Conservation (phyloP, 176 grass and related monocot genomes). For the Elaeis guineensis region DNA sequence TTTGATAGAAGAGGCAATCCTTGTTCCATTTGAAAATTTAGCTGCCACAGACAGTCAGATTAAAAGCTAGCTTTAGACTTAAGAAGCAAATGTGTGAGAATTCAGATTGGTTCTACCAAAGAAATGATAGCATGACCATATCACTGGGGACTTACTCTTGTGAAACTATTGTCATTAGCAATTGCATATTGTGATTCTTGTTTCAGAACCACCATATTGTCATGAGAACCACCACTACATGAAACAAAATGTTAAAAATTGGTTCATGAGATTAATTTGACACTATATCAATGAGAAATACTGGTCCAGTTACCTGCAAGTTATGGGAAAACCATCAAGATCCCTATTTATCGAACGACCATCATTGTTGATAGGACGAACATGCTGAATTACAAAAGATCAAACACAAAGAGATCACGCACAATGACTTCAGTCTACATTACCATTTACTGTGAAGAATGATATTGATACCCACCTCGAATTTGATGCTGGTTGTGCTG, state of each 20-base stretch:
- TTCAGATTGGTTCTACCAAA: background rate
- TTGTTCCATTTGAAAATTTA: constrained; percentile 98
- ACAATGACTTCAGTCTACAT: no score
- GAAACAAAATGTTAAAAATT: no score
- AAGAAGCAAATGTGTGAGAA: background rate
- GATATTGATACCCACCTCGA: constrained; percentile 44
- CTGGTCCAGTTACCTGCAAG: constrained; percentile 59
- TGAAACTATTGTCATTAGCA: constrained; percentile 66
- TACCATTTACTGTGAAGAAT: constrained; percentile 2
- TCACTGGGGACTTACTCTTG: constrained; percentile 50
- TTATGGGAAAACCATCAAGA: constrained; percentile 79
- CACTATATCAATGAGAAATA: no score
- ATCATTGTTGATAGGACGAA: constrained; percentile 83
- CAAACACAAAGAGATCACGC: no score
- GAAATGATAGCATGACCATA: background rate
- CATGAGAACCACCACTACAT: constrained; percentile 74
- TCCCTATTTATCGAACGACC: constrained; percentile 69
- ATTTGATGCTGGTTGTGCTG: constrained; percentile 77
- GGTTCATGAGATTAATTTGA: no score
- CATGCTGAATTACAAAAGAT: constrained; percentile 37
- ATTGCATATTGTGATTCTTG: constrained; percentile 79
- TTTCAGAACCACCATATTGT: constrained; percentile 98
- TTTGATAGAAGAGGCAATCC: constrained; percentile 83
- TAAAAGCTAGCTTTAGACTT: no score
- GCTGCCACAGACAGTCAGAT: constrained; percentile 30